Percentiles rank a stretch among this genome's conserved stretches.
Conservation (phyloP, 148 eudicot genomes). For the Camellia sinensis region DNA sequence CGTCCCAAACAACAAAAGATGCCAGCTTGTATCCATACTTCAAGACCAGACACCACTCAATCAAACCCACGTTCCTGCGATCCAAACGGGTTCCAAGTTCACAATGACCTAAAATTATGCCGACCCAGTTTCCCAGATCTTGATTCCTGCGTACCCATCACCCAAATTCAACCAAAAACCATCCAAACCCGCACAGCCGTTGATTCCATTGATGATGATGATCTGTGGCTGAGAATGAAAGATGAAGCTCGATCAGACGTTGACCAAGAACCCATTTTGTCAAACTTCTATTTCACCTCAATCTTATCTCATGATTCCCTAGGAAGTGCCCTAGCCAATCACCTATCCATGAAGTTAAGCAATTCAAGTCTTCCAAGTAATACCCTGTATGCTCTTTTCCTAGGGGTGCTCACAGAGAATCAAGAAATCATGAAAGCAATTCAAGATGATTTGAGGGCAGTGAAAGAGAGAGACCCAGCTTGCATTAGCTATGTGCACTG, state of each 20-base stretch:
- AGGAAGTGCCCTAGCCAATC: slow-evolving; percentile 54
- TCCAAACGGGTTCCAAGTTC: too few relatives aligned
- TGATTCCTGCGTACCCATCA: slow-evolving; percentile 35
- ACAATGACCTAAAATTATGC: slow-evolving; percentile 7
- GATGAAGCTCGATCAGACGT: slow-evolving; percentile 51
- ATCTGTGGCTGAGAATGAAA: slow-evolving; percentile 45
- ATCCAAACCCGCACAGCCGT: neutral
- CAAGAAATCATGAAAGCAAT: slow-evolving; percentile 38
- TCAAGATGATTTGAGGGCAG: slow-evolving; percentile 55
- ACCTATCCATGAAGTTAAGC: slow-evolving; percentile 50
- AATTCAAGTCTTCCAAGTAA: slow-evolving; percentile 32
- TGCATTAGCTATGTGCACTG: slow-evolving; percentile 70
- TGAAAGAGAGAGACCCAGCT: slow-evolving; percentile 75
- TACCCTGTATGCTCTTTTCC: slow-evolving; percentile 52
- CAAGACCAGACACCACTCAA: too few relatives aligned
- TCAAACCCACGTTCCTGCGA: too few relatives aligned
- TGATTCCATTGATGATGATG: neutral
- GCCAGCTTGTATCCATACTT: too few relatives aligned
- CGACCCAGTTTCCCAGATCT: slow-evolving; percentile 31
- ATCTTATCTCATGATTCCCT: slow-evolving; percentile 53
- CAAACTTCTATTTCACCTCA: slow-evolving; percentile 44
- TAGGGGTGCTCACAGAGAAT: slow-evolving; percentile 34
- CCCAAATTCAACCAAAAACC: slow-evolving; percentile 26
- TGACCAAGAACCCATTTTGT: slow-evolving; percentile 65
- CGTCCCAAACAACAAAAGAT: neutral